These are phyloP conservation scores for Coprinopsis cinerea DNA, from an alignment of 768 basidiomycete genomes.

Conservation along the genomic window DNA sequence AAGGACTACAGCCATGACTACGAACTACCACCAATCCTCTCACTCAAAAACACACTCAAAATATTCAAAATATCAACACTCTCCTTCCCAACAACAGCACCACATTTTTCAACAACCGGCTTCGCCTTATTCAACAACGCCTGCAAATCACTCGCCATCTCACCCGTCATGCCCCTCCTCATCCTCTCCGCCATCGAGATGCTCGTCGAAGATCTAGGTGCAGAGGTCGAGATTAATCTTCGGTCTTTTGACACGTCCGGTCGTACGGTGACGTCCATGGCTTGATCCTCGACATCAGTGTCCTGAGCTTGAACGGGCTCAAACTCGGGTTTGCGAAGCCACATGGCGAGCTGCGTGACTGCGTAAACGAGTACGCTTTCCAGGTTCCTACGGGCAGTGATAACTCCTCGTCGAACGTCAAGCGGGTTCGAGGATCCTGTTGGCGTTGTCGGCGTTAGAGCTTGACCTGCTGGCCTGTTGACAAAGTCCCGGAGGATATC, in stretches of 20 bases:
- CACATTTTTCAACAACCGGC: constrained; percentile 56
- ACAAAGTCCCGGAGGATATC: constrained; percentile 69
- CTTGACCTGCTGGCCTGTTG: constrained; percentile 53
- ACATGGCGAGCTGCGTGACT: constrained; percentile 73
- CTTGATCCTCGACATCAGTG: constrained; percentile 40
- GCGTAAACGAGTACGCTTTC: constrained; percentile 68
- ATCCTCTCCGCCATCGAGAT: constrained; percentile 57
- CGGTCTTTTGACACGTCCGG: constrained; percentile 10
- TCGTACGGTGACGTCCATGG: constrained; percentile 31
- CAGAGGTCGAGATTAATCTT: neutral
- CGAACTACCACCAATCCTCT: constrained; percentile 37
- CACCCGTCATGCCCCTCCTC: constrained; percentile 73
- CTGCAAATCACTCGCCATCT: constrained; percentile 71
- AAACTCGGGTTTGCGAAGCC: constrained; percentile 69
- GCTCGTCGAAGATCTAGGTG: constrained; percentile 16
- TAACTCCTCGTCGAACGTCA: constrained; percentile 53
- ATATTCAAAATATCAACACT: constrained; percentile 54
- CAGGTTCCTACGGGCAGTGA: constrained; percentile 53
- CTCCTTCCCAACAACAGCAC: constrained; percentile 38
- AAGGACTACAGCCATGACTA: too few relatives aligned
- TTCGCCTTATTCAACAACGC: constrained; percentile 60
- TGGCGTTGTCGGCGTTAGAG: constrained; percentile 30
- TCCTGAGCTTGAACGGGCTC: constrained; percentile 36
- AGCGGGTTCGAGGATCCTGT: constrained; percentile 28
- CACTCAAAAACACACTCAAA: constrained; percentile 59